Base-by-base conservation (phyloP, 2,329 filamentous ascomycete species). In the Hypoxylon sp. region DNA sequence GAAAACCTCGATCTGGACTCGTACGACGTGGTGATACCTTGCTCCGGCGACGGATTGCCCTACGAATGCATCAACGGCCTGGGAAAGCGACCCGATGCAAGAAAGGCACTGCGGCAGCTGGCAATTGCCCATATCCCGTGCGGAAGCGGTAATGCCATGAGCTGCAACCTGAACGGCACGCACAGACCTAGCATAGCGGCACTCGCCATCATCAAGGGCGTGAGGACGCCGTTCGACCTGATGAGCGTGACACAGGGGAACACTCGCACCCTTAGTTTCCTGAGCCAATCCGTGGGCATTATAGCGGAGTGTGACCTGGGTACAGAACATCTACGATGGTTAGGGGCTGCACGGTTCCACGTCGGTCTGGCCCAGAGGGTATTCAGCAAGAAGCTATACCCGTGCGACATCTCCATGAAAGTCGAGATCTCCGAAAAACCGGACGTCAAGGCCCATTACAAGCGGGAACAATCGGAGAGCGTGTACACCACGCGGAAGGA, bases 1-100 rank as follows among this genome's bases (percentile, higher is more conserved):
- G 84, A 91, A 73, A 84, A 88, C 43, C 79, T 97, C 50, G 91
- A 97, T 73, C 84, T 95, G 26, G 86, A 93, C 49, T 86, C 84
- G 1, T 97, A 89, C 77, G 95, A 99, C 79, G 90, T 93, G 7
- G 85, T 98, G 13, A 88, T 94, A 24, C 92, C 92, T 65, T 95
- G 93, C 74, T 97, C 94, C 0, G 95, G 95, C 4, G 95, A 99
- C 72, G 95, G 95, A 8, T 83, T 97, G 39, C 90, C 93, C 0
- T 91, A 97, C 75, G 95, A 99, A 78, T 91, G 97, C 7, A 97
- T 97, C 81, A 98, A 99, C 74, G 95, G 95, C 0, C 80, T 99
- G 30, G 93, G 87, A 13, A 90, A 88, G 77, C 89, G 93, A 39
- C 74, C 84, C 4, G 91, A 97, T 77, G 93, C 93, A 19, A 82